These are phyloP conservation scores for Neonectria punicea DNA, from an alignment of 2,329 filamentous ascomycete species.

Conservation along the genomic window DNA sequence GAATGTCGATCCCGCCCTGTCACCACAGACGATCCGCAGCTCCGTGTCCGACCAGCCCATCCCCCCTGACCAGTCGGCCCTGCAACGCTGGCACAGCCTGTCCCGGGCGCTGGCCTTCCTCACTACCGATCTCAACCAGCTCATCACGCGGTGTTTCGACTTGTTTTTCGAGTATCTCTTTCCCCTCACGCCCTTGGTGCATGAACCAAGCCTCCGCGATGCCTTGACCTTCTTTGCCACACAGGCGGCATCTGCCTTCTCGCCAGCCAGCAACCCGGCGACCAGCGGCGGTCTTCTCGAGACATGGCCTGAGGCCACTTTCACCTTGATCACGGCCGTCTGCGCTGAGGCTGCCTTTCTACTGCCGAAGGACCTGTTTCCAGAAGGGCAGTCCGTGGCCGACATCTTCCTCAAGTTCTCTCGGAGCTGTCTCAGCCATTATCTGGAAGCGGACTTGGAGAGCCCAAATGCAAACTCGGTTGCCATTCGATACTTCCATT, in stretches of 20 bases:
- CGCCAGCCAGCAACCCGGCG: conserved; percentile 23
- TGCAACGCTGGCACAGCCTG: conserved; percentile 46
- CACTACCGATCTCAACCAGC: conserved; percentile 39
- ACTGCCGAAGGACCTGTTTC: conserved; percentile 52
- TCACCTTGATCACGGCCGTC: conserved; percentile 56
- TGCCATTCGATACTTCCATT: conserved; percentile 57
- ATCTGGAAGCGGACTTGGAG: conserved; percentile 55
- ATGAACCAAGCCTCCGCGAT: conserved; percentile 53
- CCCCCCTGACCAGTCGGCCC: conserved; percentile 29
- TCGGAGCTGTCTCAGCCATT: conserved; percentile 50
- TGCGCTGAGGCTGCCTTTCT: conserved; percentile 55
- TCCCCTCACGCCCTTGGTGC: conserved; percentile 54
- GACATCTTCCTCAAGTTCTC: conserved; percentile 54
- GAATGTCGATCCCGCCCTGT: conserved; percentile 36
- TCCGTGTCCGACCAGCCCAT: conserved; percentile 23
- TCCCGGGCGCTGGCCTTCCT: conserved; percentile 38
- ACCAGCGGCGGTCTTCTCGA: conserved; percentile 32
- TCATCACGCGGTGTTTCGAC: conserved; percentile 49
- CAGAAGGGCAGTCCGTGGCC: conserved; percentile 50
- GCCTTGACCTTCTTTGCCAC: conserved; percentile 48
- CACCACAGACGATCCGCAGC: conserved; percentile 36
- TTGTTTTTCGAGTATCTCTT: conserved; percentile 57
- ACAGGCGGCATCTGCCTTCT: conserved; percentile 17
- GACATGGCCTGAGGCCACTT: conserved; percentile 50
- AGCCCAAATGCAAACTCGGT: conserved; percentile 55